A percentile compares a stretch with the other conserved stretches of the same genome.
Evolutionary conservation across 495 filamentous ascomycete genomes (phyloP).

Genomic region (Astrothelium subdiscretum): DNA sequence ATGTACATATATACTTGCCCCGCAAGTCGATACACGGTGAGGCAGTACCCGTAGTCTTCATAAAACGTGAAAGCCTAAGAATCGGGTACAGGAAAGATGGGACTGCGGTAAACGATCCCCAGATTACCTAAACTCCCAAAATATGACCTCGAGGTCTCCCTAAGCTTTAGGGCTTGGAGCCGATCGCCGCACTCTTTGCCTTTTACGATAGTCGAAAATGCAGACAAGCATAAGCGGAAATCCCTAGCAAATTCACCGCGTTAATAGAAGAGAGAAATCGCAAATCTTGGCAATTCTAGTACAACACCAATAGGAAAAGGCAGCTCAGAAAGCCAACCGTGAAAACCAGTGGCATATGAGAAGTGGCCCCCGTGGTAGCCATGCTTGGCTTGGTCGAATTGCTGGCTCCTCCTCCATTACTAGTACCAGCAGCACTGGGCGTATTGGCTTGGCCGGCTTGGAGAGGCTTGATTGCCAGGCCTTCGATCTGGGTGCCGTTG

Average conservation of each 20-base stretch:
- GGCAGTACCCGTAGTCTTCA: neutral
- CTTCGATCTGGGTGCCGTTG: slow-evolving; percentile 40
- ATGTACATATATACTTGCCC: neutral
- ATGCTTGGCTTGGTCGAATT: neutral
- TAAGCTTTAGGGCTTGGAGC: neutral
- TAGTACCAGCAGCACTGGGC: slow-evolving; percentile 30
- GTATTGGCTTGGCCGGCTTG: slow-evolving; percentile 42
- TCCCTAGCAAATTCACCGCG: neutral
- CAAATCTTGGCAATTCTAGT: neutral
- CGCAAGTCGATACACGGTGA: neutral
- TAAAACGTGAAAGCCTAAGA: neutral
- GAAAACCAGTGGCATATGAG: neutral
- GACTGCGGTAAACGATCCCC: neutral
- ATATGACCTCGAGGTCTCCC: neutral
- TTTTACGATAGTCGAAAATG: neutral
- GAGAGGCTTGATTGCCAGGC: slow-evolving; percentile 42
- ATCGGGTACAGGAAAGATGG: neutral
- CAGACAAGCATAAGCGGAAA: neutral
- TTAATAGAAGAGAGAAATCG: neutral
- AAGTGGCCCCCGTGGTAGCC: neutral
- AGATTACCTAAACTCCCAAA: neutral
- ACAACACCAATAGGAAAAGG: neutral
- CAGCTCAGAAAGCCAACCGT: neutral
- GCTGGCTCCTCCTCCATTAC: neutral
- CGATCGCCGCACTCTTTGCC: neutral